phyloP scores from a whole-genome alignment of 192 early-diverging fungal species.

The Coemansia sp. region DNA sequence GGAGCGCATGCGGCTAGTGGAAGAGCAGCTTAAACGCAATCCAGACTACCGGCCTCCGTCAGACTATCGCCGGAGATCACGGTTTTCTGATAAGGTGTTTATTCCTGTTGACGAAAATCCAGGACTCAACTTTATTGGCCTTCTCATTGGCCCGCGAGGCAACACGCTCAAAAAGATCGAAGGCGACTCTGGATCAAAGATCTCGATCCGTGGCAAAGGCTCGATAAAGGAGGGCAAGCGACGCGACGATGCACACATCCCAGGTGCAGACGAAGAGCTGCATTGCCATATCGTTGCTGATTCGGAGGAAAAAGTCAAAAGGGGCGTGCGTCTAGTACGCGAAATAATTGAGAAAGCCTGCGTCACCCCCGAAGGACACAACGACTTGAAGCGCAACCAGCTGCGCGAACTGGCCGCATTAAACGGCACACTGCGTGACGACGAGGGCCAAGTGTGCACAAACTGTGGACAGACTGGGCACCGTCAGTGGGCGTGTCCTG shows the following conservation, averaged over 20 bases:
- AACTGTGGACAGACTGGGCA: slow-evolving; percentile 94
- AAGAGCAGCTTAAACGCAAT: slow-evolving; percentile 71
- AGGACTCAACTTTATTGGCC: slow-evolving; percentile 97
- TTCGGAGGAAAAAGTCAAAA: slow-evolving; percentile 82
- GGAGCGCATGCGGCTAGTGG: slow-evolving; percentile 86
- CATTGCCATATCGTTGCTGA: slow-evolving; percentile 93
- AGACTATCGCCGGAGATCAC: slow-evolving; percentile 85
- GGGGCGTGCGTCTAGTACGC: slow-evolving; percentile 80
- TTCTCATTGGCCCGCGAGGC: slow-evolving; percentile 95
- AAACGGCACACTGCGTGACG: slow-evolving; percentile 95
- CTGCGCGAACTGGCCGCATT: slow-evolving; percentile 90
- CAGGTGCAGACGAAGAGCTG: slow-evolving; percentile 74
- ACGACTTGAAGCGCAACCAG: slow-evolving; percentile 93
- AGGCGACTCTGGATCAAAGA: slow-evolving; percentile 88
- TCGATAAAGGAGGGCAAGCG: slow-evolving; percentile 94
- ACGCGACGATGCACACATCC: slow-evolving; percentile 62
- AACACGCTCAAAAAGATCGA: slow-evolving; percentile 97
- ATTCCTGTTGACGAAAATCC: slow-evolving; percentile 96
- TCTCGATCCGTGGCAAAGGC: slow-evolving; percentile 93
- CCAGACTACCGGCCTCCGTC: slow-evolving; percentile 85
- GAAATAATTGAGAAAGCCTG: slow-evolving; percentile 94
- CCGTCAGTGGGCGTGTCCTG: slow-evolving; percentile 89
- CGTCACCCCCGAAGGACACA: slow-evolving; percentile 91
- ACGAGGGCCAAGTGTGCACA: slow-evolving; percentile 89
- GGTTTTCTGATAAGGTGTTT: slow-evolving; percentile 88